Conservation (phyloP, 441 rosid genomes). For the Melastoma candidum region DNA sequence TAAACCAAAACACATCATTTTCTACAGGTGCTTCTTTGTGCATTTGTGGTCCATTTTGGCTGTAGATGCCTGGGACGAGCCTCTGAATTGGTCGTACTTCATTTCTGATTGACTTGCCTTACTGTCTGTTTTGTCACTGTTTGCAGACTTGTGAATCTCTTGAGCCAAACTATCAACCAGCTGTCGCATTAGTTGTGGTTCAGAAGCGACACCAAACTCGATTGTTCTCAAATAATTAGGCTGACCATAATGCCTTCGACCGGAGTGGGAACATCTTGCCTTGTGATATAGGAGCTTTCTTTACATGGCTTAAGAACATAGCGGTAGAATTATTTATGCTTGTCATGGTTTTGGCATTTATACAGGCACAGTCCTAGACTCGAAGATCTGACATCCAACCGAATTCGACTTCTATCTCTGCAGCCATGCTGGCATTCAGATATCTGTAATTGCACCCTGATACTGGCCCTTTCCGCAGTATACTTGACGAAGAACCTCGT, state of each 20-base stretch:
- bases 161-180: slow-evolving; percentile 93
- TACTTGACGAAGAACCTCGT: no score
- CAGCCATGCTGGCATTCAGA: slow-evolving; percentile 99
- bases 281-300: slow-evolving; percentile 25
- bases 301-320: no score
- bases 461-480: neutral
- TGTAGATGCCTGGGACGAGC: neutral
- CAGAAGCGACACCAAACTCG: slow-evolving; percentile 99
- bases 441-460: slow-evolving; percentile 9
- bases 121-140: neutral
- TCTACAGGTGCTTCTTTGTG: slow-evolving; percentile 48
- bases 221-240: slow-evolving; percentile 74
- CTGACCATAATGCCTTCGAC: slow-evolving; percentile 58
- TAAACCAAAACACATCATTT: slow-evolving; percentile 81
- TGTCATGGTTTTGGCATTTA: neutral
- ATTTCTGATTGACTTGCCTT: neutral
- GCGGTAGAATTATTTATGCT: no score
- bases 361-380: slow-evolving; percentile 89
- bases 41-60: neutral
- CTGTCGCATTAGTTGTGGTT: slow-evolving; percentile 93
- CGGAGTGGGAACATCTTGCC: slow-evolving; percentile 90
- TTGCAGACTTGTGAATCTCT: slow-evolving; percentile 79
- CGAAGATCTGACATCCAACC: slow-evolving; percentile 91
- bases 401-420: slow-evolving; percentile 95
- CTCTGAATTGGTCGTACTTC: neutral